Base-by-base conservation (phyloP, 441 rosid species). In the Kokia cookei region DNA sequence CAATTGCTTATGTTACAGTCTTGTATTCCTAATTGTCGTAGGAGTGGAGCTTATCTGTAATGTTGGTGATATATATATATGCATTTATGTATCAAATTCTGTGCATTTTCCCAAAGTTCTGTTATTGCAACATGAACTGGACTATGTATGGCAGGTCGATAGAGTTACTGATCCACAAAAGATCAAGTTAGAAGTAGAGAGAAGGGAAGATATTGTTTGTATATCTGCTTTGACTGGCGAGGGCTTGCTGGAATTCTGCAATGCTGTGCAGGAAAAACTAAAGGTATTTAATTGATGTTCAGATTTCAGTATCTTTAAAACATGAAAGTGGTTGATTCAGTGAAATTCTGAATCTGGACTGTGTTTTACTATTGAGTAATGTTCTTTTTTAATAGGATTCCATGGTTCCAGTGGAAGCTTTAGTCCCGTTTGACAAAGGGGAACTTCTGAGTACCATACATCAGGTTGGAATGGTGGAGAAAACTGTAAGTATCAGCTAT, bases 381-480 rank as follows among this genome's bases (percentile, higher is more conserved):
- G 15, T 57, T 76, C 17, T 29, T 54, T 5, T 76, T 50, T 69
- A 26, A 55, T 84, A 95, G 97, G 97, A 93, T 80, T 89, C 97
- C 69, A 95, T 95, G 99, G 94, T 93, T 69, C 87, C 91, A 88
- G 90, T 93, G 77, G 98, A 95, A 85, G 99, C 96, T 73, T 84
- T 89, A 74, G 79, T 95, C 75, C 97, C 99, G 40, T 95, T 91
- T 80, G 89, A 88, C 82, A 90, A 90, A 81, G 99, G 97, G 15
- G 94, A 91, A 79, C 98, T 93, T 75, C 89, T 95, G 24, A 95
- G 90, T 75, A 86, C 94, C 71, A 85, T 95, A 80, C 99, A 95
- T 81, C 85, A 85, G 71, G 95, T 91, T 66, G 97, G 99, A 76
- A 84, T 95, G 96, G 97, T 93, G 74, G 90, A 91, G 82, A 85